Percentiles rank a stretch among this genome's conserved stretches.
These are phyloP conservation scores for Leccinum discolor DNA, from an alignment of 1,284 basidiomycete genomes.

Conservation along the genomic window DNA sequence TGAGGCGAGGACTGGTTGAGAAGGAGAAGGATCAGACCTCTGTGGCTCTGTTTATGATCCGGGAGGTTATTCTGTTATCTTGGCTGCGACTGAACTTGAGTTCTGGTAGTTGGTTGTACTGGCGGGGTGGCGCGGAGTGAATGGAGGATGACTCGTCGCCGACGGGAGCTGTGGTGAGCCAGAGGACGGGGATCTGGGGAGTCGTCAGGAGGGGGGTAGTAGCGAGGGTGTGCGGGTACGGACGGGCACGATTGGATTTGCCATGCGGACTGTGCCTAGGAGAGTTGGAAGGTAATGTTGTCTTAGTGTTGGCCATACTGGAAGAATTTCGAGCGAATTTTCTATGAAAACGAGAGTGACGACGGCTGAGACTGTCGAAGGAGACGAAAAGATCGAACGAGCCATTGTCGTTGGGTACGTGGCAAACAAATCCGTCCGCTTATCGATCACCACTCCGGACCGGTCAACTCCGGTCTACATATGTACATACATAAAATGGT, in stretches of 20 bases:
- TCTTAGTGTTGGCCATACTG: constrained; percentile 56
- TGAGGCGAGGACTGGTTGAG: not conserved
- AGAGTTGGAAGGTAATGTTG: constrained; percentile 54
- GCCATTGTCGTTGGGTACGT: not conserved
- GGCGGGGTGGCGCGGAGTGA: constrained; percentile 30
- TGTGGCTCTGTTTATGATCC: constrained; percentile 42
- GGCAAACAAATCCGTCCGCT: constrained; percentile 12
- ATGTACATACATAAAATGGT: too few relatives aligned
- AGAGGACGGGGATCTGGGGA: constrained; percentile 40
- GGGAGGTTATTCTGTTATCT: constrained; percentile 45
- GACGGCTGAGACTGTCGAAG: constrained; percentile 41
- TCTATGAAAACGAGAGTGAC: constrained; percentile 61
- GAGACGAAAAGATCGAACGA: constrained; percentile 34
- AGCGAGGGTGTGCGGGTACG: constrained; percentile 12
- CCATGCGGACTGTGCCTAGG: constrained; percentile 41
- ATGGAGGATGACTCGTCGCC: constrained; percentile 35
- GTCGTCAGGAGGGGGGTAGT: not conserved
- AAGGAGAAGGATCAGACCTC: constrained; percentile 38
- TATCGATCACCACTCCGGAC: constrained; percentile 10
- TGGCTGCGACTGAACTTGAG: constrained; percentile 43
- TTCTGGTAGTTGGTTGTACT: constrained; percentile 41
- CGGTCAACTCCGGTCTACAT: not conserved
- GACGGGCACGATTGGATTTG: constrained; percentile 40
- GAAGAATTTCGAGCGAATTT: constrained; percentile 52
- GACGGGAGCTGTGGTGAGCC: constrained; percentile 37